phyloP scores from a whole-genome alignment of 2,329 filamentous ascomycete species.

The Pochonia chlamydosporia region DNA sequence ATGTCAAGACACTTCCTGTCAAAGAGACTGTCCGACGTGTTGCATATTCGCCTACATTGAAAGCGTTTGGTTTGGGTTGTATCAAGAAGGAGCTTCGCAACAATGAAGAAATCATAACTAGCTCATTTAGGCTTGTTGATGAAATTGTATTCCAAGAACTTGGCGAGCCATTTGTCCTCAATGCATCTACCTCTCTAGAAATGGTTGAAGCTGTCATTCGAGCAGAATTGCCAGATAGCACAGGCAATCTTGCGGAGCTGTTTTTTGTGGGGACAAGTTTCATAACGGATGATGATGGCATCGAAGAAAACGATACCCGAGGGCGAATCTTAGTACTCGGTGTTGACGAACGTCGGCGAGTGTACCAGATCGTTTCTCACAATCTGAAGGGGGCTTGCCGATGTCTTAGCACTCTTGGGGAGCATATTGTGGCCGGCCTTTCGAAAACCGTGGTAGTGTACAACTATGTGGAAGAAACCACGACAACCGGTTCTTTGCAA shows the following conservation, averaged over 20 bases:
- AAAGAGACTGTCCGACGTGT: constrained; percentile 80
- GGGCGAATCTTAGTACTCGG: constrained; percentile 84
- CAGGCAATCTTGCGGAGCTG: constrained; percentile 58
- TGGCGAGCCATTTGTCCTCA: constrained; percentile 60
- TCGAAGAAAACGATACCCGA: constrained; percentile 39
- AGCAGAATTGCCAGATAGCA: constrained; percentile 59
- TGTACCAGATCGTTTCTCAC: constrained; percentile 66
- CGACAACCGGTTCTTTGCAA: constrained; percentile 50
- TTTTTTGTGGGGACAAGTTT: constrained; percentile 92
- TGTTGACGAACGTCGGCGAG: constrained; percentile 65
- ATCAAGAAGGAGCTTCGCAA: constrained; percentile 67
- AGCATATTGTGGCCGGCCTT: constrained; percentile 79
- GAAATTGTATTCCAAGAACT: constrained; percentile 81
- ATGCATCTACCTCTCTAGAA: constrained; percentile 48
- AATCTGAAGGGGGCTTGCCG: constrained; percentile 75
- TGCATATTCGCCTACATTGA: constrained; percentile 73
- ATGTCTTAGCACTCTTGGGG: constrained; percentile 66
- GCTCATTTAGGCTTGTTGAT: constrained; percentile 83
- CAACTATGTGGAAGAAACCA: constrained; percentile 50
- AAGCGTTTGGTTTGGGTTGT: constrained; percentile 81
- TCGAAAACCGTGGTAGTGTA: constrained; percentile 73
- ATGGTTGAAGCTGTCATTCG: constrained; percentile 81
- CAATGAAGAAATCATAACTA: constrained; percentile 70
- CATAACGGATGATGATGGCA: constrained; percentile 53
- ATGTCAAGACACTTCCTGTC: constrained; percentile 75